Conservation (phyloP, 495 filamentous ascomycete genomes). For the Tetracladium marchalianum region DNA sequence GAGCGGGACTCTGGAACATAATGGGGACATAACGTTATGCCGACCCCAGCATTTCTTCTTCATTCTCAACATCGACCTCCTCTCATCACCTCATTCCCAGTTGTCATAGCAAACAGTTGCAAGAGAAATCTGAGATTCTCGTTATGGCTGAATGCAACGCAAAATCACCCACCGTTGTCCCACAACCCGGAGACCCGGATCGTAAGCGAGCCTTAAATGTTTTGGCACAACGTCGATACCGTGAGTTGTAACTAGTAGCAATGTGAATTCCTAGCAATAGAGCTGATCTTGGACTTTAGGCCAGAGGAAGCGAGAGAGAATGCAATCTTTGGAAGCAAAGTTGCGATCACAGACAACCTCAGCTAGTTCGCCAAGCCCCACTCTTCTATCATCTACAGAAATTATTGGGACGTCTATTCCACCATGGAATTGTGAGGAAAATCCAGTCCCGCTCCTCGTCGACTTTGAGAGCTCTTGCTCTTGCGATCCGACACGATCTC, state of each 20-base stretch:
- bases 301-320: conserved; percentile 2
- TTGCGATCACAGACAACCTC: background rate
- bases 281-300: background rate
- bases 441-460: too few relatives aligned
- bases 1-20: too few relatives aligned
- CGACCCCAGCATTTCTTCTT: background rate
- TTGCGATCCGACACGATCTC: too few relatives aligned
- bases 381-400: too few relatives aligned
- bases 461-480: too few relatives aligned
- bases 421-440: too few relatives aligned
- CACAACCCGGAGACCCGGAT: background rate
- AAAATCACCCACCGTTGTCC: background rate
- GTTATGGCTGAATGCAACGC: background rate
- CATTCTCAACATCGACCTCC: background rate
- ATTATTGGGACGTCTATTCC: too few relatives aligned
- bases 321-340: conserved; percentile 1
- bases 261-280: background rate
- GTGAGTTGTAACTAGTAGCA: background rate
- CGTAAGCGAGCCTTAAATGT: conserved; percentile 4
- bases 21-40: too few relatives aligned
- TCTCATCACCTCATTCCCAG: background rate
- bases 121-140: background rate
- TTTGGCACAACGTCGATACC: conserved; percentile 6
- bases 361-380: too few relatives aligned
- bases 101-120: background rate